Conservation (phyloP, 257 asterid genomes). For the Handroanthus guayacan region DNA sequence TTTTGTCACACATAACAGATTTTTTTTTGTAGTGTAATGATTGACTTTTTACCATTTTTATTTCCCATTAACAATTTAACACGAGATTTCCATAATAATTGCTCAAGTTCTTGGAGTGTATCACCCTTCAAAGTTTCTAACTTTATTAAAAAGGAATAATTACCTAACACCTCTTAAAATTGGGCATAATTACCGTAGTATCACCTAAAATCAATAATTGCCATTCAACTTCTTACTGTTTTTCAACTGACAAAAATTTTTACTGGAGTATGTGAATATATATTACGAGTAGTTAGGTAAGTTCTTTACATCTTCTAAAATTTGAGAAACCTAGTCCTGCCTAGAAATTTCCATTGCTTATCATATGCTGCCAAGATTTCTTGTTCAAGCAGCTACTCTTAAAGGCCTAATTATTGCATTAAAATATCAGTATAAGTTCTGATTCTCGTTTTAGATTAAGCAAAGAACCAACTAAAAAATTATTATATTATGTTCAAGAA, state of each 20-base stretch:
- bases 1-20: no score
- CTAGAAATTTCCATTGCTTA: background rate
- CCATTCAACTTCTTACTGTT: background rate
- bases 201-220: no score
- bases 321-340: background rate
- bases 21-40: no score
- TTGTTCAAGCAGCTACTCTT: slow-evolving; percentile 6
- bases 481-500: background rate
- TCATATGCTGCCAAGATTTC: background rate
- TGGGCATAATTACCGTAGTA: no score
- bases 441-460: background rate
- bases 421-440: background rate
- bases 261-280: background rate
- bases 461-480: background rate
- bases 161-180: no score
- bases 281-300: background rate
- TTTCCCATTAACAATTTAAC: no score
- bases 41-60: no score
- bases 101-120: no score
- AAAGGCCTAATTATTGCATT: background rate
- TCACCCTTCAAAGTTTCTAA: background rate
- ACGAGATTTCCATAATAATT: no score
- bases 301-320: background rate
- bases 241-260: background rate
- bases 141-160: background rate